Percentiles rank a stretch among this genome's conserved stretches.
Evolutionary conservation across 2,329 filamentous ascomycete species (phyloP).

Genomic region (Penicillium aurantiogriseum): DNA sequence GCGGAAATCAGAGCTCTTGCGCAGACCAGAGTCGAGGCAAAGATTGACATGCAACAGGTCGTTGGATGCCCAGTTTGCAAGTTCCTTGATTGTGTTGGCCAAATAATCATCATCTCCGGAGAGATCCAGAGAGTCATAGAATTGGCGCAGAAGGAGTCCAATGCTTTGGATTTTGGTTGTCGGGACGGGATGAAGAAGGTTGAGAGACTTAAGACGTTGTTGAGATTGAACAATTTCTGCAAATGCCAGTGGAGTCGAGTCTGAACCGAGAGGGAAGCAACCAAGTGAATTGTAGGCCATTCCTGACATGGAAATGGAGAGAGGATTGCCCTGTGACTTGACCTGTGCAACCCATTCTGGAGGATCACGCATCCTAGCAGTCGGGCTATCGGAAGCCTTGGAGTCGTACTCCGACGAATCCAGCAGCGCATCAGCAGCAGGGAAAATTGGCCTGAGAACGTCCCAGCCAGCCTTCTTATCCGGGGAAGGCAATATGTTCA

Average conservation of each 20-base stretch:
- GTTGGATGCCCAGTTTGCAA: conserved; percentile 29
- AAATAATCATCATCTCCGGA: conserved; percentile 23
- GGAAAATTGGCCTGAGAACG: conserved; percentile 28
- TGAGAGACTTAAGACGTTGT: conserved; percentile 41
- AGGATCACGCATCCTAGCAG: conserved; percentile 27
- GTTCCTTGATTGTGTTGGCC: conserved; percentile 30
- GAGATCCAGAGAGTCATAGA: conserved; percentile 28
- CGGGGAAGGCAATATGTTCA: conserved; percentile 21
- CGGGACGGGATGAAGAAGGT: conserved; percentile 42
- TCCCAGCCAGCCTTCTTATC: conserved; percentile 26
- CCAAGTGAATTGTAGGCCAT: conserved; percentile 43
- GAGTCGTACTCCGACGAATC: conserved; percentile 23
- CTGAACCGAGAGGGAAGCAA: conserved; percentile 50
- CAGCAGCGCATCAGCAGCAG: conserved; percentile 27
- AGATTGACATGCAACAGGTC: conserved; percentile 34
- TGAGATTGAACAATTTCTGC: conserved; percentile 48
- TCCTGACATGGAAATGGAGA: conserved; percentile 40
- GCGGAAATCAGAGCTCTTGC: conserved; percentile 35
- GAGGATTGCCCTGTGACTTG: conserved; percentile 35
- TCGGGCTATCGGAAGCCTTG: conserved; percentile 5
- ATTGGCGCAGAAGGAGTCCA: conserved; percentile 31
- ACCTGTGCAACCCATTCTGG: conserved; percentile 35
- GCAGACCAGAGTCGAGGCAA: conserved; percentile 44
- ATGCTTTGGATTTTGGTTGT: conserved; percentile 36
- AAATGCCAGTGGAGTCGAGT: conserved; percentile 43